Percentiles rank a stretch among this genome's conserved stretches.
Evolutionary conservation across 495 filamentous ascomycete genomes (phyloP).

Genomic region (Xylaria flabelliformis): DNA sequence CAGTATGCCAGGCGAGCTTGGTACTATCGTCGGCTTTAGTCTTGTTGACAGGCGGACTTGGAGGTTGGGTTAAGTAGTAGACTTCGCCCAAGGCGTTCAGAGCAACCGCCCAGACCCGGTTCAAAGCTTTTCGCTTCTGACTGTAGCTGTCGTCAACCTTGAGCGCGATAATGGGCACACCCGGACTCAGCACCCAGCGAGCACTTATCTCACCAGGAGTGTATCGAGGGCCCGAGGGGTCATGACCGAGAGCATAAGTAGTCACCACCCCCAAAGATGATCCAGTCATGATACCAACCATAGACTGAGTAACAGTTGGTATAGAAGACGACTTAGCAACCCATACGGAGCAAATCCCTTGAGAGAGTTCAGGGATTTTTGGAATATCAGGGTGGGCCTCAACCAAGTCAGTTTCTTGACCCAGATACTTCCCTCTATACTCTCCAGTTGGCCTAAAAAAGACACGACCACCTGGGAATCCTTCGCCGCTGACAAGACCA

Average conservation of each 20-base stretch:
- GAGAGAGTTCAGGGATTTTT: constrained; percentile 62
- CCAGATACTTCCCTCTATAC: constrained; percentile 77
- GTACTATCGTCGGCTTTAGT: constrained; percentile 61
- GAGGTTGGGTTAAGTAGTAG: constrained; percentile 78
- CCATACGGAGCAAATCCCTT: constrained; percentile 82
- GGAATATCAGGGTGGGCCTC: constrained; percentile 71
- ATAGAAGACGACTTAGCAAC: constrained; percentile 82
- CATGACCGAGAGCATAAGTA: constrained; percentile 77
- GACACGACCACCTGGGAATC: constrained; percentile 75
- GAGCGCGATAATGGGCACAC: constrained; percentile 88
- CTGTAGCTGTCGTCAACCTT: constrained; percentile 84
- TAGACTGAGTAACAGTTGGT: constrained; percentile 73
- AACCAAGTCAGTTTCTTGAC: constrained; percentile 53
- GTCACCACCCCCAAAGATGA: constrained; percentile 88
- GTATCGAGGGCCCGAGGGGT: constrained; percentile 68
- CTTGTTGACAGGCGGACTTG: constrained; percentile 49
- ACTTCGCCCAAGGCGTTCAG: constrained; percentile 93
- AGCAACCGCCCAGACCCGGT: constrained; percentile 82
- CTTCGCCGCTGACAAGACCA: constrained; percentile 85
- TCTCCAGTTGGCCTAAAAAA: constrained; percentile 80
- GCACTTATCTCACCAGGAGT: constrained; percentile 79
- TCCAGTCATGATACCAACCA: constrained; percentile 82
- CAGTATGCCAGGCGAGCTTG: constrained; percentile 75
- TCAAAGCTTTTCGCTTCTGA: constrained; percentile 66
- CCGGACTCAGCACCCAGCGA: constrained; percentile 87